Base-by-base conservation (phyloP, 495 filamentous ascomycete species). In the Aspergillus cristatus region DNA sequence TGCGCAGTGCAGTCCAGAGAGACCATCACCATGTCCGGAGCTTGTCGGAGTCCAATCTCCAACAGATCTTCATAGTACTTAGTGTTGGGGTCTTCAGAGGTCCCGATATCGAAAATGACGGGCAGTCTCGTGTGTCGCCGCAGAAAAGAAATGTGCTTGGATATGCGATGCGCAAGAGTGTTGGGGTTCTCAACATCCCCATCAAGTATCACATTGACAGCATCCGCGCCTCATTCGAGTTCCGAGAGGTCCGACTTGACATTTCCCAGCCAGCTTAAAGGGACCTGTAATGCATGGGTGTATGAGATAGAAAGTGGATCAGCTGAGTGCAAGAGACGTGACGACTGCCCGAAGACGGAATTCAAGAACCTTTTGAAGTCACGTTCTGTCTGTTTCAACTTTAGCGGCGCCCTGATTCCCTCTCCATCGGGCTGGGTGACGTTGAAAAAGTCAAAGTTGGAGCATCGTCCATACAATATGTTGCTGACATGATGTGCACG, bases 371-470 rank as follows among this genome's bases (percentile, higher is more conserved):
- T 26, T 30, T 51, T 38, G 49, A 54, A 53, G 17, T 45, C 47
- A 18, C 52, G 47, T 45, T 52, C 61, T 25, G 45, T 60, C 43
- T 48, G 49, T 48, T 49, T 80, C 62, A 45, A 62, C 67, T 51
- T 55, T 14, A 58, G 41, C 14, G 47, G 43, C 3, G 33, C 28
- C n/a, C n/a, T n/a, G n/a, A n/a, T n/a, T 8, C 44, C 35, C 11
- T 34, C 34, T 12, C 18, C 25, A 34, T 24, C 29, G 35, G 24
- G 0, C 26, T 55, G 51, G 1, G 49, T 51, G 28, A 79, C 52
- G 45, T 86, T 86, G 62, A 76, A 84, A 41, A 78, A 84, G 50
- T 84, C 80, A 29, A 79, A 69, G 43, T 82, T 85, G 15, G 81
- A 78, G 53, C 77, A 82, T 12, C 51, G 47, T 35, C 63, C 57